These are phyloP conservation scores for Starmerella sirachaensis DNA, from an alignment of 805 yeast genomes.

Conservation along the genomic window DNA sequence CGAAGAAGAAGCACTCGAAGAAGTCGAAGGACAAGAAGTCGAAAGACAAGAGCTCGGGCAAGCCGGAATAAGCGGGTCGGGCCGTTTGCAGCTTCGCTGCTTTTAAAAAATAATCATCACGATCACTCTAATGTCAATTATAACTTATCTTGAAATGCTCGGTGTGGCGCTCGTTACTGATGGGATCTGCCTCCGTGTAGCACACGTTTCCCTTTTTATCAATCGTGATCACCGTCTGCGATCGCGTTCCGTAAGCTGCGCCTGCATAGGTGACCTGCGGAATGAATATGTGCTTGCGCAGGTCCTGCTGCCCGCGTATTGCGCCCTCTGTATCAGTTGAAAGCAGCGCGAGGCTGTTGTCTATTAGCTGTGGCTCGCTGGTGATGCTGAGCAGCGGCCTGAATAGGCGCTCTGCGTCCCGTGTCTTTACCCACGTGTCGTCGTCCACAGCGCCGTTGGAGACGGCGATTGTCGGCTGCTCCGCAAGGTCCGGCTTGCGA, in stretches of 20 bases:
- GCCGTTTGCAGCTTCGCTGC: too few relatives aligned
- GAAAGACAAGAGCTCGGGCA: conserved; percentile 27
- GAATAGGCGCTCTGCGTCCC: conserved; percentile 40
- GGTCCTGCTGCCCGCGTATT: conserved; percentile 30
- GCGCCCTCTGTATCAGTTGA: conserved; percentile 34
- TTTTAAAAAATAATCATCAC: background rate
- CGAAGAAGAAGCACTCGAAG: conserved; percentile 26
- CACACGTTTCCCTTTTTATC: conserved; percentile 40
- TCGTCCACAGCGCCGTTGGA: conserved; percentile 55
- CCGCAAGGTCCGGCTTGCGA: conserved; percentile 1
- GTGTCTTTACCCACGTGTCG: conserved; percentile 63
- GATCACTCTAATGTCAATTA: background rate
- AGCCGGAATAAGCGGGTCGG: too few relatives aligned
- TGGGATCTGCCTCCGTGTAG: conserved; percentile 49
- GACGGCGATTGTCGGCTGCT: conserved; percentile 39
- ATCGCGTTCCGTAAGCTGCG: conserved; percentile 67
- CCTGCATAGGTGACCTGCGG: conserved; percentile 44
- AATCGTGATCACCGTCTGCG: conserved; percentile 65
- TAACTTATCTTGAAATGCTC: conserved; percentile 5
- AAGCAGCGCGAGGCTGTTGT: conserved; percentile 43
- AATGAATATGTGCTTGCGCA: conserved; percentile 53
- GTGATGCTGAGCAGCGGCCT: conserved; percentile 3
- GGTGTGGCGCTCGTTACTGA: conserved; percentile 1
- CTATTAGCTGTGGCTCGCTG: conserved; percentile 30
- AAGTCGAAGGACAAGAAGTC: conserved; percentile 35